Conservation (phyloP, 441 rosid species). For the Erodium moschatum region DNA sequence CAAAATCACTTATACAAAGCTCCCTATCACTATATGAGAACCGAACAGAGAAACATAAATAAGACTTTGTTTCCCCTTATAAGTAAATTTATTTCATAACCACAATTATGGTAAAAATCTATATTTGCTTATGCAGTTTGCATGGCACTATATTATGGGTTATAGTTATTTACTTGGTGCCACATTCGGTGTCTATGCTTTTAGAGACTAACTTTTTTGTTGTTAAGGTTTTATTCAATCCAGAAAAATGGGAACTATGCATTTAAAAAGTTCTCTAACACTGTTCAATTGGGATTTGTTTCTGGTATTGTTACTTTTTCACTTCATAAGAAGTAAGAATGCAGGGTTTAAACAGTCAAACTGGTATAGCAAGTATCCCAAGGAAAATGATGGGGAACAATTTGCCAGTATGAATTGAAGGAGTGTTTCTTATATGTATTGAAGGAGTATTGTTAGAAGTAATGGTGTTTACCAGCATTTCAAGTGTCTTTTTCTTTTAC, state of each 20-base stretch:
- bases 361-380: neutral
- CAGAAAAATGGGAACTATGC: neutral
- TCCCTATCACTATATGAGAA: neutral
- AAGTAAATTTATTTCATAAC: constrained; percentile 1
- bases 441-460: constrained; percentile 3
- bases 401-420: constrained; percentile 6
- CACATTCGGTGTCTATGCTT: neutral
- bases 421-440: neutral
- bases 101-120: neutral
- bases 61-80: neutral
- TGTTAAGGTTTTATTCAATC: neutral
- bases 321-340: neutral
- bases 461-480: neutral
- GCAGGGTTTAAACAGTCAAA: neutral
- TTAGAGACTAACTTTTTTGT: neutral
- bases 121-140: neutral
- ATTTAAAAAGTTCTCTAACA: neutral
- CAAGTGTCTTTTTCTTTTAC: neutral
- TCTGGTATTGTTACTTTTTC: neutral
- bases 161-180: neutral
- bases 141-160: neutral
- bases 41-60: neutral
- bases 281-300: neutral
- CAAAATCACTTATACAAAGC: neutral
- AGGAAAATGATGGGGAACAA: neutral